Conservation (phyloP, 352 stramenopile species). For the Saprolegnia diclina region DNA sequence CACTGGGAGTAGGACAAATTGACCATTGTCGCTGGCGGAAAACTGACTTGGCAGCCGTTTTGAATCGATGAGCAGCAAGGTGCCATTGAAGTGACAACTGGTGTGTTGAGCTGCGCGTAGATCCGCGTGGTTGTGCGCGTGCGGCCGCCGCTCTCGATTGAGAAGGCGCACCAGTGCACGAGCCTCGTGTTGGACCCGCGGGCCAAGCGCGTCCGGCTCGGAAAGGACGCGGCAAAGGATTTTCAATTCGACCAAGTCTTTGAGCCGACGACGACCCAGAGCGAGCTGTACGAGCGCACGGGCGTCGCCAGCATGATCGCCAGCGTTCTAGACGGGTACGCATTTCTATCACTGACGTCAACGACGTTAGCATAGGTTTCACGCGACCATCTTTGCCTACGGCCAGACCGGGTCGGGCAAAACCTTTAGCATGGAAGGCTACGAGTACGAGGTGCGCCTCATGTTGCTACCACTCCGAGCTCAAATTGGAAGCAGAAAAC, state of each 20-base stretch:
- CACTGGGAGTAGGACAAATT: no score
- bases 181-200: conserved; percentile 34
- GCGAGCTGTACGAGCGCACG: not conserved
- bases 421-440: conserved; percentile 59
- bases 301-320: conserved; percentile 1
- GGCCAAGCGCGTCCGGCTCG: conserved; percentile 26
- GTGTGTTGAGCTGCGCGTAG: conserved; percentile 10
- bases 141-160: conserved; percentile 36
- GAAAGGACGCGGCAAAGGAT: conserved; percentile 28
- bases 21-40: no score
- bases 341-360: not conserved
- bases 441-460: conserved; percentile 43
- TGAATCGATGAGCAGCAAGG: not conserved
- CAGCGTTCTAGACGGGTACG: conserved; percentile 19
- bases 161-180: conserved; percentile 35
- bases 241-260: conserved; percentile 58
- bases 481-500: conserved; percentile 6
- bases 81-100: not conserved
- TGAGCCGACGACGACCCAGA: conserved; percentile 33
- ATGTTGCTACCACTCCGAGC: not conserved
- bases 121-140: conserved; percentile 55
- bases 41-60: not conserved
- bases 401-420: conserved; percentile 54
- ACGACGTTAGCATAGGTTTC: conserved; percentile 17
- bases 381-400: conserved; percentile 54